Base-by-base conservation (phyloP, 2,329 filamentous ascomycete genomes). In the Fonsecaea pedrosoi region DNA sequence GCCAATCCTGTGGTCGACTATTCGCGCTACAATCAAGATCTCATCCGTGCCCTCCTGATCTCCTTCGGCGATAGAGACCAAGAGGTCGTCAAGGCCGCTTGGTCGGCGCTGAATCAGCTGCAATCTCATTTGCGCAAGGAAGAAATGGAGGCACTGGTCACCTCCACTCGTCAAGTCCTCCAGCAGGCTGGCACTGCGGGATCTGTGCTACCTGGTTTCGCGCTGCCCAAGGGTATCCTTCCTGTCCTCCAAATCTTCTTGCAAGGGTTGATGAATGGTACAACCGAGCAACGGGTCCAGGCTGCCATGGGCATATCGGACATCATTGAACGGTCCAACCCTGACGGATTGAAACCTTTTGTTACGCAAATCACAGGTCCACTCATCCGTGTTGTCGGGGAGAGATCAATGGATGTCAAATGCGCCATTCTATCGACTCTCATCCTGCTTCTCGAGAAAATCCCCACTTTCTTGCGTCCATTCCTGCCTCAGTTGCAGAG, bases 341-440 rank as follows among this genome's bases (percentile, higher is more conserved):
- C 92, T 72, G 90, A 93, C 66, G 89, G 94, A 21, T 83, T 99
- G 69, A 96, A 95, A 79, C 92, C 94, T 7, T 98, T 96, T 75
- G 95, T 99, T 67, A 97, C 94, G 35, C 94, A 97, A 76, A 97
- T 99, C 73, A 98, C 96, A 4, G 95, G 95, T 76, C 95, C 96
- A 25, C 87, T 99, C 62, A 99, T 99, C 78, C 92, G 95, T 86
- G 94, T 98, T 25, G 94, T 99, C 18, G 97, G 95, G 4, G 95
- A 99, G 78, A 89, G 94, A 69, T 97, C 95, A 2, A 93, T 93
- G 2, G 96, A 99, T 60, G 93, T 99, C 79, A 98, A 97, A 82
- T 82, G 81, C 81, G 95, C 95, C 50, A 97, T 99, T 77, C 84
- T 99, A 68, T 86, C 96, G 62, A 97, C 95, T 0, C 87, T 99